Evolutionary conservation across 176 grass and related monocot genomes (phyloP).

Genomic region (Ensete glaucum): DNA sequence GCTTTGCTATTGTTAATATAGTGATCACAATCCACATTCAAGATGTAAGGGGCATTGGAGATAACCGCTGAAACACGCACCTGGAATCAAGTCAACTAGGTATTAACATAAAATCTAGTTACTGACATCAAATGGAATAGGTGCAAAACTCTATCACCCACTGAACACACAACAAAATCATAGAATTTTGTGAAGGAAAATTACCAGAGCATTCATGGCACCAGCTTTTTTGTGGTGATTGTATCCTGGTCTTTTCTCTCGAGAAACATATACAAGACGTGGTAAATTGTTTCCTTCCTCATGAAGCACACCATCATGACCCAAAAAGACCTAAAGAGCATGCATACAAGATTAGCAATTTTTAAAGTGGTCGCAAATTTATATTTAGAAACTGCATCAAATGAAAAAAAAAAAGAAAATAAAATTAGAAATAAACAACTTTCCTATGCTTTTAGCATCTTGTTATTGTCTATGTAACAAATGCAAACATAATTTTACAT

Average conservation of each 20-base stretch:
- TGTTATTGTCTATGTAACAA: not conserved
- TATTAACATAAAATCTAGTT: not conserved
- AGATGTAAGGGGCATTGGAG: constrained; percentile 46
- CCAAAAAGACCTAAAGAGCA: constrained; percentile 29
- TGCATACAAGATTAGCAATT: not conserved
- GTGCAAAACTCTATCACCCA: not conserved
- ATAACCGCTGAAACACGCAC: constrained; percentile 39
- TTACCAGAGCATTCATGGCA: constrained; percentile 54
- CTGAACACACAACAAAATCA: not conserved
- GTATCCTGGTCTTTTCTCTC: constrained; percentile 42
- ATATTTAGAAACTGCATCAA: not conserved
- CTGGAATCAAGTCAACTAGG: constrained; percentile 21
- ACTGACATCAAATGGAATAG: not conserved
- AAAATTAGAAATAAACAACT: not conserved
- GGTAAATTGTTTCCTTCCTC: constrained; percentile 32
- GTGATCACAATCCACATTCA: constrained; percentile 52
- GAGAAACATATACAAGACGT: constrained; percentile 39
- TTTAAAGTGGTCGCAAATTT: not conserved
- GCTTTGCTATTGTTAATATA: constrained; percentile 50
- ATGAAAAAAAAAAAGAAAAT: not conserved
- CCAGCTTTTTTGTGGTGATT: constrained; percentile 54
- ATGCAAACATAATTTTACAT: not conserved
- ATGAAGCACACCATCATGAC: constrained; percentile 18
- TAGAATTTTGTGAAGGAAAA: not conserved
- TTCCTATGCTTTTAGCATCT: not conserved